Evolutionary conservation across 2,329 filamentous ascomycete genomes (phyloP).

Genomic region (Rachicladosporium sp.): DNA sequence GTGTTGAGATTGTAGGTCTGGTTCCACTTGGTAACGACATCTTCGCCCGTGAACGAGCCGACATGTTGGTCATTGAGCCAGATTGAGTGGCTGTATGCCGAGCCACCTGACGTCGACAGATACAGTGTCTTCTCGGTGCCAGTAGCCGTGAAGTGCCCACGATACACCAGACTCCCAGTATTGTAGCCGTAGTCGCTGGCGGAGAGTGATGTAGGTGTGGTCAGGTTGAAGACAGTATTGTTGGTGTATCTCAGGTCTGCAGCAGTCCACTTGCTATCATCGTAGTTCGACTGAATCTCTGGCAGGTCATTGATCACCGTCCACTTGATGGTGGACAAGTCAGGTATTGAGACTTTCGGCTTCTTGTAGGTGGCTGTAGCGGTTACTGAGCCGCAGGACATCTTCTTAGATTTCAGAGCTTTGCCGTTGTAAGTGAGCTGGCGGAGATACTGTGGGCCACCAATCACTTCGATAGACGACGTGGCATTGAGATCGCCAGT

Average conservation of each 20-base stretch:
- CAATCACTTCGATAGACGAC: constrained; percentile 55
- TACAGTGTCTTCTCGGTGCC: constrained; percentile 47
- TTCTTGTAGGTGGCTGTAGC: constrained; percentile 38
- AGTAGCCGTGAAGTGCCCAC: constrained; percentile 54
- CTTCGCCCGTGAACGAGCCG: constrained; percentile 50
- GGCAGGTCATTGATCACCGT: constrained; percentile 59
- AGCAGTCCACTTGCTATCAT: constrained; percentile 54
- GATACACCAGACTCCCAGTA: constrained; percentile 55
- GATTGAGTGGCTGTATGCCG: constrained; percentile 52
- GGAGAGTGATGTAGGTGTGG: constrained; percentile 53
- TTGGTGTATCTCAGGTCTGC: constrained; percentile 48
- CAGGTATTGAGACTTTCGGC: constrained; percentile 43
- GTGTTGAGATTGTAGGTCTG: constrained; percentile 47
- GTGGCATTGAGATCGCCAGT: constrained; percentile 63
- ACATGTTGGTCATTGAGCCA: constrained; percentile 55
- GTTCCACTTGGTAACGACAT: constrained; percentile 38
- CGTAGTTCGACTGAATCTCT: constrained; percentile 51
- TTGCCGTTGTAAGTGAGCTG: constrained; percentile 51
- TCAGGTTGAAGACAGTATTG: constrained; percentile 45
- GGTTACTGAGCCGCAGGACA: constrained; percentile 33
- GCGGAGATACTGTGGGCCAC: constrained; percentile 41
- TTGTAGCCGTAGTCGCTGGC: constrained; percentile 63
- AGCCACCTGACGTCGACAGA: constrained; percentile 50
- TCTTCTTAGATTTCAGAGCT: constrained; percentile 32
- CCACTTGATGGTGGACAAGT: constrained; percentile 51